These are phyloP conservation scores for Bifiguratus adelaidae DNA, from an alignment of 192 early-diverging fungal genomes.

Conservation along the genomic window DNA sequence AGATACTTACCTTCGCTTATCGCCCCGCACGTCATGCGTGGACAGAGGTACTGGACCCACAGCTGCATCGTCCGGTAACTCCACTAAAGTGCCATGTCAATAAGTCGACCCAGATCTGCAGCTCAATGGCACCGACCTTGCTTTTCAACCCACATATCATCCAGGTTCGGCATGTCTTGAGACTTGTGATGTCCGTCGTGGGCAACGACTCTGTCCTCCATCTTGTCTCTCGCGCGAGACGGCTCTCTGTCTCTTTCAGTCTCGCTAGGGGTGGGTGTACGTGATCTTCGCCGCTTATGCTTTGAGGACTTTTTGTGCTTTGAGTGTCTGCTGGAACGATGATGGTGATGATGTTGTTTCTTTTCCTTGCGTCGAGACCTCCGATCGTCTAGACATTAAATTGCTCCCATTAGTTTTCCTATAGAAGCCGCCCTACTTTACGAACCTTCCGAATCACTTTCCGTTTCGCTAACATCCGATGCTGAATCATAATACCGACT, in stretches of 20 bases:
- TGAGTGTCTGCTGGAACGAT: background rate
- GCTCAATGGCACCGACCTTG: constrained; percentile 13
- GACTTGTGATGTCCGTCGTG: background rate
- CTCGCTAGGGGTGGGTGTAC: constrained; percentile 1
- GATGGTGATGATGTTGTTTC: background rate
- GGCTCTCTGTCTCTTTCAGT: background rate
- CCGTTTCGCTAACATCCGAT: background rate
- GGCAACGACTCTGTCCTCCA: no score
- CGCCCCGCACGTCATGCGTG: constrained; percentile 40
- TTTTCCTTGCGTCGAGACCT: background rate
- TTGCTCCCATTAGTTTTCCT: no score
- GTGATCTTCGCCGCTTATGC: constrained; percentile 4
- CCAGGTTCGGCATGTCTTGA: constrained; percentile 8
- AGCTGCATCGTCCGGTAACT: constrained; percentile 47
- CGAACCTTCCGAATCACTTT: no score
- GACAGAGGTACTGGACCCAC: constrained; percentile 61
- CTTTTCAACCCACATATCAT: constrained; percentile 48
- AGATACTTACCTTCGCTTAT: constrained; percentile 42
- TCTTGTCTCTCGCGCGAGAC: background rate
- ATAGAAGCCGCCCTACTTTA: no score
- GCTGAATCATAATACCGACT: background rate
- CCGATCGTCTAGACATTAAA: background rate
- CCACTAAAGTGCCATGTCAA: constrained; percentile 18
- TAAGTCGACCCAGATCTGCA: background rate
- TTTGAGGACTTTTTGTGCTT: constrained; percentile 8